phyloP scores from a whole-genome alignment of 75 land plant genomes.

The Picea sitchensis region DNA sequence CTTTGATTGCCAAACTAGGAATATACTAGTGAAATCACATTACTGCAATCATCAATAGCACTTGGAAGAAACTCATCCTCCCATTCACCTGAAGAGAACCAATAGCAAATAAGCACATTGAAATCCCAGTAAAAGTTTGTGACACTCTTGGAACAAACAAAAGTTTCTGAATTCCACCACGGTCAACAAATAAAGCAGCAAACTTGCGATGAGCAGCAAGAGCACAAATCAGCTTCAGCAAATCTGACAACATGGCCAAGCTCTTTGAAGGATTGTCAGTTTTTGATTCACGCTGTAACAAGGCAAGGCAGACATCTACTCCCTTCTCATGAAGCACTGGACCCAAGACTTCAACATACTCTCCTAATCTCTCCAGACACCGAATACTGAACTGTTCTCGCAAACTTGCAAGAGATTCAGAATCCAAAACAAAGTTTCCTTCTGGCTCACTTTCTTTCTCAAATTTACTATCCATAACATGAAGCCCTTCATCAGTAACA shows the following conservation, averaged over 20 bases:
- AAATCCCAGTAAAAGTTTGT: slow-evolving; percentile 82
- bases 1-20: background rate
- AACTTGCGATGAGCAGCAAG: slow-evolving; percentile 95
- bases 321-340: slow-evolving; percentile 96
- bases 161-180: slow-evolving; percentile 91
- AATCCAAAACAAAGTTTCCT: slow-evolving; percentile 39
- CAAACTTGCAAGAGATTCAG: slow-evolving; percentile 52
- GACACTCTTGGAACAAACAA: slow-evolving; percentile 67
- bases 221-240: slow-evolving; percentile 84
- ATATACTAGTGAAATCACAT: background rate
- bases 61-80: background rate
- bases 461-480: slow-evolving; percentile 23
- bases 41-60: background rate
- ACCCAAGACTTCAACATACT: slow-evolving; percentile 94
- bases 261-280: slow-evolving; percentile 27
- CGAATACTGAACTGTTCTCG: slow-evolving; percentile 86
- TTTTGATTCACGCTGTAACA: slow-evolving; percentile 62
- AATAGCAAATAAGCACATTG: slow-evolving; percentile 91
- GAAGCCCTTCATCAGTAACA: slow-evolving; percentile 18
- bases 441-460: slow-evolving; percentile 47
- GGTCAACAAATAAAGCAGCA: slow-evolving; percentile 94
- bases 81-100: slow-evolving; percentile 92
- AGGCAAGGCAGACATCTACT: slow-evolving; percentile 93
- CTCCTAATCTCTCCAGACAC: slow-evolving; percentile 86
- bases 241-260: slow-evolving; percentile 61